Conservation (phyloP, 2,329 filamentous ascomycete genomes). For the Exophiala sp. region DNA sequence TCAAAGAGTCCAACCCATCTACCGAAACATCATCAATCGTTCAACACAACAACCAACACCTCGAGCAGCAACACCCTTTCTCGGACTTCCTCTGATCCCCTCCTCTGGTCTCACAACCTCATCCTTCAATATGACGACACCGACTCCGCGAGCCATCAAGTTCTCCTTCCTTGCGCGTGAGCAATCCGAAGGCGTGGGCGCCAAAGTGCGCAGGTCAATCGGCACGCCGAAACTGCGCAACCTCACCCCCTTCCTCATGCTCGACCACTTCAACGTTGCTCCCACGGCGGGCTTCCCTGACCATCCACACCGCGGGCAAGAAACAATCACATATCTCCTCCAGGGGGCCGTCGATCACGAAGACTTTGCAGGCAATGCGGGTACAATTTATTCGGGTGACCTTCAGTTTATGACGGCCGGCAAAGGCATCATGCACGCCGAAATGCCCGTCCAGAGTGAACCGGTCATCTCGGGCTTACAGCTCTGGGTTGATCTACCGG, state of each 20-base stretch:
- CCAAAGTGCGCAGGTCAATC: slow-evolving; percentile 77
- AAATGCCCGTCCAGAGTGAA: slow-evolving; percentile 78
- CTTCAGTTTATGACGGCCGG: slow-evolving; percentile 98
- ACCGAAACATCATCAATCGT: slow-evolving; percentile 9
- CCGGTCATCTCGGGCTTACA: slow-evolving; percentile 88
- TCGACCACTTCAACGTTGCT: slow-evolving; percentile 80
- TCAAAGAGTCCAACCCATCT: slow-evolving; percentile 16
- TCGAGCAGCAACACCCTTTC: slow-evolving; percentile 8
- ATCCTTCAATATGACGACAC: slow-evolving; percentile 46
- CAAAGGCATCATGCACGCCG: slow-evolving; percentile 83
- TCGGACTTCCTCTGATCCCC: slow-evolving; percentile 9
- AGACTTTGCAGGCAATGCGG: slow-evolving; percentile 80
- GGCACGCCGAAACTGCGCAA: slow-evolving; percentile 77
- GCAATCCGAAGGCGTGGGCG: slow-evolving; percentile 82
- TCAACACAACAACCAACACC: slow-evolving; percentile 3
- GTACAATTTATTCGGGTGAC: slow-evolving; percentile 80
- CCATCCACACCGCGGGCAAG: slow-evolving; percentile 75
- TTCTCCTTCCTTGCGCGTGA: slow-evolving; percentile 79
- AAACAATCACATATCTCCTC: slow-evolving; percentile 88
- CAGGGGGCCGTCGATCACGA: slow-evolving; percentile 81
- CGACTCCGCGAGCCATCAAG: slow-evolving; percentile 66
- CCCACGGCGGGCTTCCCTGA: slow-evolving; percentile 85
- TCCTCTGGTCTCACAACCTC: slow-evolving; percentile 21
- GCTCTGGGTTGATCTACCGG: slow-evolving; percentile 88
- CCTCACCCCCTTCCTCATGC: slow-evolving; percentile 91